Evolutionary conservation across 31 red algal species (phyloP), one percentile per base, ranked within the genome.

Genomic region (Porphyra umbilicalis): DNA sequence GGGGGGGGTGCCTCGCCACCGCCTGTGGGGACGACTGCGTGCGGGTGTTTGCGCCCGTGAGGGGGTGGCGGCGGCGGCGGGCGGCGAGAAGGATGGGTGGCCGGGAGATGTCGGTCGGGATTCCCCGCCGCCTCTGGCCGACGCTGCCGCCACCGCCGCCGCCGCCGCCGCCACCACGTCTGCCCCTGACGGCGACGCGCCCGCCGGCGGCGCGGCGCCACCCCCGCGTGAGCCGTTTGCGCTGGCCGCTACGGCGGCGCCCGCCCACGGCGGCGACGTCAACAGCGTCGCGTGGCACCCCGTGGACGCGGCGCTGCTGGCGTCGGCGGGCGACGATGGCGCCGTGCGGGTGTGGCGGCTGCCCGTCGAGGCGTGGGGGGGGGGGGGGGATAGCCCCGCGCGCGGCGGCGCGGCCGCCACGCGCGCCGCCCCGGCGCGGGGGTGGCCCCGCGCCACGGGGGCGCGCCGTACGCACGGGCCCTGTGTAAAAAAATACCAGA

Each of bases 321-420:
- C 96, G 33, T 92, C 92, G 35, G 86, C 86, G 39, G 92, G 95
- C 34, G 96, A 98, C 87, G 96, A 98, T 79, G 92, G 92, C 20
- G 57, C 83, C 10, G 82, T 94, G 33, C 35, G 85, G 13, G 79
- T 98, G 67, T 98, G 96, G 96, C 18, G 36, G 77, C 34, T 87
- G 32, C 34, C 39, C 34, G 77, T n/a, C n/a, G n/a, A n/a, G n/a
- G n/a, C n/a, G n/a, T n/a, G n/a, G n/a, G n/a, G n/a, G n/a, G n/a
- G n/a, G n/a, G n/a, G n/a, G n/a, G n/a, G n/a, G n/a, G n/a, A n/a
- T n/a, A n/a, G n/a, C n/a, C n/a, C n/a, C n/a, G n/a, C n/a, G n/a
- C n/a, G n/a, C n/a, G n/a, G n/a, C n/a, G n/a, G n/a, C n/a, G n/a
- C n/a, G n/a, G n/a, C n/a, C n/a, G n/a, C n/a, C n/a, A n/a, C n/a